phyloP scores from a whole-genome alignment of 345 rosid species.

The Eucalyptus camaldulensis region DNA sequence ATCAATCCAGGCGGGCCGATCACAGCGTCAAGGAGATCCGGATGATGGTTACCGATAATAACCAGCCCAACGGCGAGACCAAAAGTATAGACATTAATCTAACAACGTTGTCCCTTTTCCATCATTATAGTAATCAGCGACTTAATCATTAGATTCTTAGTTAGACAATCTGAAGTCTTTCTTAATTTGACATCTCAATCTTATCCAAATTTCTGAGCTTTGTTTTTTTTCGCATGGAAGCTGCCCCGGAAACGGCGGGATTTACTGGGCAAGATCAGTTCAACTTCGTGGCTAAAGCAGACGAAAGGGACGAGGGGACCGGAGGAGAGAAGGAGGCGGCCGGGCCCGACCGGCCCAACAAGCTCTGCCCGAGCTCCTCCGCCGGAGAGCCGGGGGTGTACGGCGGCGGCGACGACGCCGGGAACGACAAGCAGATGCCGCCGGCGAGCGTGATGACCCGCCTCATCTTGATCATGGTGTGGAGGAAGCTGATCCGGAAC shows the following conservation, averaged over 20 bases:
- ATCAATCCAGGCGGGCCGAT: constrained; percentile 64
- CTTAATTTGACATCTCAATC: not conserved
- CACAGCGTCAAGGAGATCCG: constrained; percentile 90
- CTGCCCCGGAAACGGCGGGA: constrained; percentile 30
- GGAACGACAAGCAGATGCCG: constrained; percentile 47
- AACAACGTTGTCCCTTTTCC: not conserved
- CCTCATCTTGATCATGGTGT: constrained; percentile 88
- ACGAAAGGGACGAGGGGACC: constrained; percentile 12
- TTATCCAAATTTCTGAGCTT: not conserved
- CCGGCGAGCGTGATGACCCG: constrained; percentile 95
- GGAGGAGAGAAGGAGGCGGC: constrained; percentile 20
- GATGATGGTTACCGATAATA: constrained; percentile 65
- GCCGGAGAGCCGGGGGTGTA: constrained; percentile 17
- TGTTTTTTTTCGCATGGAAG: constrained; percentile 3
- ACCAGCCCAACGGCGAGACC: constrained; percentile 48
- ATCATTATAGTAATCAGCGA: not conserved
- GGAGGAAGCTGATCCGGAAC: constrained; percentile 92
- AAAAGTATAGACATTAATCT: constrained; percentile 29
- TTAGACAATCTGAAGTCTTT: not conserved
- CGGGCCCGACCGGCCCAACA: constrained; percentile 31
- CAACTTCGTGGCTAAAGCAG: constrained; percentile 42
- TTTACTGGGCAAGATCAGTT: constrained; percentile 33
- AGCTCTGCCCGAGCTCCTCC: constrained; percentile 41
- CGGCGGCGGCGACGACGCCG: not conserved
- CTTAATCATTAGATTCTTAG: not conserved